A percentile compares a stretch with the other conserved stretches of the same genome.
phyloP scores from a whole-genome alignment of 495 filamentous ascomycete genomes.

The Bathelium albidoporum region DNA sequence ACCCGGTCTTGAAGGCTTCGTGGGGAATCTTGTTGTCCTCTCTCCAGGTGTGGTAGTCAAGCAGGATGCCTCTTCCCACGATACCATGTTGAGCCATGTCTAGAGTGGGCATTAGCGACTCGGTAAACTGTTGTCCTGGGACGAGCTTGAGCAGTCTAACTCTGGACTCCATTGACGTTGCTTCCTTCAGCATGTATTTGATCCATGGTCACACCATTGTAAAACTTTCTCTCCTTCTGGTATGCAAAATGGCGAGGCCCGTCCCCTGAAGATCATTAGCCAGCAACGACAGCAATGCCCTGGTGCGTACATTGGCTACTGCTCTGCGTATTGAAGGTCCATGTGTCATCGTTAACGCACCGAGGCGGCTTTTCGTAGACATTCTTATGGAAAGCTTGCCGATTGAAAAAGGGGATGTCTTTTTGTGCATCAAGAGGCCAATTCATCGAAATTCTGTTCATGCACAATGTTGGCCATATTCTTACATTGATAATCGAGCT shows the following conservation, averaged over 20 bases:
- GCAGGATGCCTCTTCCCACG: conserved; percentile 41
- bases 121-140: too few species aligned
- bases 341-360: conserved; percentile 32
- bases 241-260: conserved; percentile 15
- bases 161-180: conserved; percentile 33
- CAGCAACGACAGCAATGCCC: not conserved
- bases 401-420: conserved; percentile 29
- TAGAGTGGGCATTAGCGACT: too few species aligned
- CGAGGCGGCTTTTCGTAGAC: conserved; percentile 26
- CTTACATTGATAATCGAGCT: not conserved
- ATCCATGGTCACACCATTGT: conserved; percentile 47
- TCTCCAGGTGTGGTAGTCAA: conserved; percentile 32
- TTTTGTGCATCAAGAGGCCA: conserved; percentile 30
- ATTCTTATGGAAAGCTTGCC: conserved; percentile 30
- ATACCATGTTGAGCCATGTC: conserved; percentile 28
- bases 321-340: conserved; percentile 32
- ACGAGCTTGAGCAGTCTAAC: not conserved
- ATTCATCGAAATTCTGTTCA: conserved; percentile 26
- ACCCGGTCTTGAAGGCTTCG: conserved; percentile 33
- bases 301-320: conserved; percentile 23
- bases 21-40: conserved; percentile 22
- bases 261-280: not conserved
- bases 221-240: conserved; percentile 38
- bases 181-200: conserved; percentile 41
- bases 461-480: not conserved